These are phyloP conservation scores for Stagonosporopsis cucurbitacearum DNA, from an alignment of 2,329 filamentous ascomycete species.

Conservation along the genomic window DNA sequence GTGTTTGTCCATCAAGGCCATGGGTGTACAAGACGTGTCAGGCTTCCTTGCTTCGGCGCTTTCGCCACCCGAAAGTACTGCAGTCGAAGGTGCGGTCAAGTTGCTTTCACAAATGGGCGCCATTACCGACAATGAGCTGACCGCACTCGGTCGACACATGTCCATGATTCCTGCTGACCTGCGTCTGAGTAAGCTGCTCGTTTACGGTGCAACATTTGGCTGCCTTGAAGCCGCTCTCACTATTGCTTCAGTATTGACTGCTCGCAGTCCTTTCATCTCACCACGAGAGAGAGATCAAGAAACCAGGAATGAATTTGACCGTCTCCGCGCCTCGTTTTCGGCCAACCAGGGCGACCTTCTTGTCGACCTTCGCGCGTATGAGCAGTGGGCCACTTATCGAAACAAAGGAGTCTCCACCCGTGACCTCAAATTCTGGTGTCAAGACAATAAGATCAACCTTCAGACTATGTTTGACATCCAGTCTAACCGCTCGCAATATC, in stretches of 20 bases:
- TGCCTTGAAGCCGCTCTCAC: constrained; percentile 88
- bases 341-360: constrained; percentile 84
- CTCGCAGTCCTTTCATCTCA: constrained; percentile 83
- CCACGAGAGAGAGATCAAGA: constrained; percentile 84
- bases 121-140: constrained; percentile 83
- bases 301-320: constrained; percentile 80
- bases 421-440: constrained; percentile 78
- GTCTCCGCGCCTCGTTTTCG: constrained; percentile 76
- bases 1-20: constrained; percentile 91
- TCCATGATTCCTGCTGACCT: constrained; percentile 94
- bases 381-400: constrained; percentile 76
- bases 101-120: constrained; percentile 86
- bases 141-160: constrained; percentile 89
- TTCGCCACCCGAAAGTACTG: constrained; percentile 83
- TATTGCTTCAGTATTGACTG: constrained; percentile 90
- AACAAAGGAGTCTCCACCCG: constrained; percentile 63
- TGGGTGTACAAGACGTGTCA: constrained; percentile 85
- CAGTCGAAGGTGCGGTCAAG: constrained; percentile 83
- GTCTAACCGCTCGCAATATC: constrained; percentile 84
- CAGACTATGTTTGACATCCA: constrained; percentile 88
- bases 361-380: constrained; percentile 83
- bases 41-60: constrained; percentile 84
- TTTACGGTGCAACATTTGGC: constrained; percentile 92
- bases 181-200: constrained; percentile 90
- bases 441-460: constrained; percentile 81